Evolutionary conservation across 1,284 basidiomycete genomes (phyloP), one percentile per base, ranked within the genome.

Genomic region (Trichosporon ovoides): DNA sequence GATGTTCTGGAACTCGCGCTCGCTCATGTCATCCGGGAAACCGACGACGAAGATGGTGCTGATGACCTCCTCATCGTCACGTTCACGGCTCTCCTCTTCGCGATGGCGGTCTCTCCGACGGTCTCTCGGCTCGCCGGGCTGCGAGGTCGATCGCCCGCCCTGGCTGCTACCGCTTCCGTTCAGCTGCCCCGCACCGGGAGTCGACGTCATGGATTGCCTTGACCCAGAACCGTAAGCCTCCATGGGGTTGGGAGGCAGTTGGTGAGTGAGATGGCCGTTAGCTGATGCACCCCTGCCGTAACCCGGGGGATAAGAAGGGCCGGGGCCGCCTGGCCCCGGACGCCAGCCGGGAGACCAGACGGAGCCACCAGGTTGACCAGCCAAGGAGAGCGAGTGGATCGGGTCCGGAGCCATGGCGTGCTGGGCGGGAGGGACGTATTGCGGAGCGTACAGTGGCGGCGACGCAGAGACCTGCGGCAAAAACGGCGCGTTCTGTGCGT

Each of bases 1-100:
- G 88, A 98, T 96, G 76, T 98, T 98, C 78, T 95, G 91, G 76
- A 98, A 98, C 79, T 98, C 95, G 20, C 95, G 91, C 79, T 98
- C 91, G 82, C 89, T 87, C 89, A 98, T 98, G 73, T 98, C 95
- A 64, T 98, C 96, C 3, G 95, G 95, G 76, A 98, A 98, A 0
- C 95, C 95, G 31, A 98, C 95, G 1, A 98, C 94, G 68, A 98
- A 98, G 63, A 98, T 95, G 2, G 95, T 98, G 19, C 90, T 94
- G 60, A 98, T 97, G 68, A 97, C 93, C 73, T 97, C 93, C 59
- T 87, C 84, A 3, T 73, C 74, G 14, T 68, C 64, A 7, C 57
- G 56, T 18, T 68, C 69, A n/a, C 68, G 28, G 11, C 65, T 66
- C 22, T 67, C 68, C 2, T 71, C 69, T 31, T 67, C 66, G 11